phyloP scores from a whole-genome alignment of 2,329 filamentous ascomycete species.

The Colletotrichum spaethianum region DNA sequence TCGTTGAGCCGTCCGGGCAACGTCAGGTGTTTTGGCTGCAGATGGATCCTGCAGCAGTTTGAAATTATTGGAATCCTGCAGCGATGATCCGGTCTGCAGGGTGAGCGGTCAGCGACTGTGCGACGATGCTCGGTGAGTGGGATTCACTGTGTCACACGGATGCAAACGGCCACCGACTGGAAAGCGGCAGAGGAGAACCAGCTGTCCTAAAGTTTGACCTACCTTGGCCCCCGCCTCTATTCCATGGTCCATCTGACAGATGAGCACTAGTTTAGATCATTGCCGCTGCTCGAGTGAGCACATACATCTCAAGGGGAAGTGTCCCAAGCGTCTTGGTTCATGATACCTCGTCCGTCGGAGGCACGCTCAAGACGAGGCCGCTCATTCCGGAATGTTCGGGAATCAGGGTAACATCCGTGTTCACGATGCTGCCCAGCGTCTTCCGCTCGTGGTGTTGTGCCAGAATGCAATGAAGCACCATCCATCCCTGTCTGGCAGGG shows the following conservation, averaged over 20 bases:
- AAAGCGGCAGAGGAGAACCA: background rate
- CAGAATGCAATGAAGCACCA: background rate
- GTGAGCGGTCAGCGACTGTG: conserved; percentile 14
- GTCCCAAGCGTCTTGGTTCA: conserved; percentile 16
- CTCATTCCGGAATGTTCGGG: conserved; percentile 21
- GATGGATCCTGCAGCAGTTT: conserved; percentile 21
- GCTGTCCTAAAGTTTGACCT: background rate
- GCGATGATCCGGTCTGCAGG: conserved; percentile 6
- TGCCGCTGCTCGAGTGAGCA: background rate
- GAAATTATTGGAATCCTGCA: conserved; percentile 34
- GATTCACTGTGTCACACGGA: conserved; percentile 7
- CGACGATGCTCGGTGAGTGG: conserved; percentile 26
- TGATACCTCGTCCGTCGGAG: conserved; percentile 4
- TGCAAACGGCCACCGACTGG: conserved; percentile 7
- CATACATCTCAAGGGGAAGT: background rate
- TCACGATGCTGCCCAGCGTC: conserved; percentile 31
- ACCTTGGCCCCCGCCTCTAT: background rate
- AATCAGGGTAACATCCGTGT: conserved; percentile 1
- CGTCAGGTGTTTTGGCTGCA: conserved; percentile 18
- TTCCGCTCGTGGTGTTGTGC: conserved; percentile 24
- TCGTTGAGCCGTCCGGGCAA: conserved; percentile 19
- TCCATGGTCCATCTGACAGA: background rate
- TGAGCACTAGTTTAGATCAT: background rate
- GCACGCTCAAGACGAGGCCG: background rate
- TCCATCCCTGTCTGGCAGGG: conserved; percentile 15